These are phyloP conservation scores for Arabis alpina DNA, from an alignment of 345 rosid genomes.

Conservation along the genomic window DNA sequence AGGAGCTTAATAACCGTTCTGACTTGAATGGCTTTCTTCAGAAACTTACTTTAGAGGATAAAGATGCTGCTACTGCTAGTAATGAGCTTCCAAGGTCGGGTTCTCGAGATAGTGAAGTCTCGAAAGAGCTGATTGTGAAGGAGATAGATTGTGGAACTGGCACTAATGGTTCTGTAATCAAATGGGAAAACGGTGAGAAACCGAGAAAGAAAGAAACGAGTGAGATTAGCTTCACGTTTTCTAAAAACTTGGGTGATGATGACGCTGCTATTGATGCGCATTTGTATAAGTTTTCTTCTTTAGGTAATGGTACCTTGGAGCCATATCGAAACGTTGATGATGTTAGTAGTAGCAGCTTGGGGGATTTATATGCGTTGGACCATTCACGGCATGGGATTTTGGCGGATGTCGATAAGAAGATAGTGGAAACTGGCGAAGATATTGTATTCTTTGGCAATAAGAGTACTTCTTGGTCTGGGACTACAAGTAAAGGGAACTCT, in stretches of 20 bases:
- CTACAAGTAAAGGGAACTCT: slow-evolving; percentile 51
- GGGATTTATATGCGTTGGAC: slow-evolving; percentile 43
- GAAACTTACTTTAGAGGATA: slow-evolving; percentile 62
- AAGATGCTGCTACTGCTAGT: slow-evolving; percentile 34
- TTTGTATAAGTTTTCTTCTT: slow-evolving; percentile 57
- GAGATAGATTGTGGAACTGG: slow-evolving; percentile 82
- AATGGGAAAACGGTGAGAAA: slow-evolving; percentile 61
- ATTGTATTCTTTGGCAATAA: slow-evolving; percentile 57
- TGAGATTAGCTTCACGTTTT: slow-evolving; percentile 57
- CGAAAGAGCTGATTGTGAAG: slow-evolving; percentile 86
- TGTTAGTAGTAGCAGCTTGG: slow-evolving; percentile 41
- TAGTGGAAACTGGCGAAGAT: slow-evolving; percentile 62
- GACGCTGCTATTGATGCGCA: slow-evolving; percentile 53
- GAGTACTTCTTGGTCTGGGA: slow-evolving; percentile 62
- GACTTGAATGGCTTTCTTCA: slow-evolving; percentile 79
- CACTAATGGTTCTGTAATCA: slow-evolving; percentile 65
- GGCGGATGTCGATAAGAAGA: slow-evolving; percentile 48
- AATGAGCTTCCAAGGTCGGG: slow-evolving; percentile 45
- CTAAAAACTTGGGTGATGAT: slow-evolving; percentile 63
- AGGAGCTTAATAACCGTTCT: slow-evolving; percentile 71
- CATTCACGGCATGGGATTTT: slow-evolving; percentile 45
- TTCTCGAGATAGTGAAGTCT: slow-evolving; percentile 56
- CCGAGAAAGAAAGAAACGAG: slow-evolving; percentile 51
- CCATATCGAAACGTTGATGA: slow-evolving; percentile 48
- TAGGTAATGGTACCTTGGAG: slow-evolving; percentile 50